Percentiles rank a stretch among this genome's conserved stretches.
These are phyloP conservation scores for Phytophthora sp. DNA, from an alignment of 352 stramenopile species.

Conservation along the genomic window DNA sequence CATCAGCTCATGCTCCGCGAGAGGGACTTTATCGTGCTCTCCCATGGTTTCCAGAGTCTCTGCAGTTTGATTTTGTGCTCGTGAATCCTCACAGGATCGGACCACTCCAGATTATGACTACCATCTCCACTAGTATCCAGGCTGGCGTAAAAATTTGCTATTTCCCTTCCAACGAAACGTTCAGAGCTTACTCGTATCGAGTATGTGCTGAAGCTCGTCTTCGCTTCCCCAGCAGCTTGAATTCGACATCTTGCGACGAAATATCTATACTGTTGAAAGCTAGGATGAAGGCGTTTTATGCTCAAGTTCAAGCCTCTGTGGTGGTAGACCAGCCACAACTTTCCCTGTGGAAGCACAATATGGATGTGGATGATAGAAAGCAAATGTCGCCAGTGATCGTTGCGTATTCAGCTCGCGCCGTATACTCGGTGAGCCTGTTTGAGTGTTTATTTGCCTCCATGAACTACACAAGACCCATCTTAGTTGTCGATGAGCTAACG, in stretches of 20 bases:
- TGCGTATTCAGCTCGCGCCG: slow-evolving; percentile 8
- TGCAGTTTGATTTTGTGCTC: not conserved
- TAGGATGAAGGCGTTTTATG: not conserved
- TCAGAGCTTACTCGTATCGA: not conserved
- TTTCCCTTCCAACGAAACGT: not conserved
- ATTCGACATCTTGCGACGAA: not conserved
- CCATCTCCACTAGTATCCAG: not conserved
- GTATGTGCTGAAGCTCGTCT: not conserved
- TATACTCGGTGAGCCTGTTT: slow-evolving; percentile 1
- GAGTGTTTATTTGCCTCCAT: slow-evolving; percentile 38
- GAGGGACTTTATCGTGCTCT: not conserved
- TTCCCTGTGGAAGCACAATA: no score
- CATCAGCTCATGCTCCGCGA: not conserved
- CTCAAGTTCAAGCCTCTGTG: not conserved
- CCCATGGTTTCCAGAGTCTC: not conserved
- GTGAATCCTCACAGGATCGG: not conserved
- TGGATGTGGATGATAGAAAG: not conserved
- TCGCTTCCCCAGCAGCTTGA: not conserved
- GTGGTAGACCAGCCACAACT: no score
- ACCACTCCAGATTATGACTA: not conserved
- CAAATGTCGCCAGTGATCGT: slow-evolving; percentile 5
- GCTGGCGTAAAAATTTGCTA: not conserved
- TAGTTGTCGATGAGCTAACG: slow-evolving; percentile 19
- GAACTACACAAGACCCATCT: slow-evolving; percentile 18
- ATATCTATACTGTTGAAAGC: not conserved